Evolutionary conservation across 768 basidiomycete species (phyloP), one percentile per base, ranked within the genome.

Genomic region (Tulasnella sp.): DNA sequence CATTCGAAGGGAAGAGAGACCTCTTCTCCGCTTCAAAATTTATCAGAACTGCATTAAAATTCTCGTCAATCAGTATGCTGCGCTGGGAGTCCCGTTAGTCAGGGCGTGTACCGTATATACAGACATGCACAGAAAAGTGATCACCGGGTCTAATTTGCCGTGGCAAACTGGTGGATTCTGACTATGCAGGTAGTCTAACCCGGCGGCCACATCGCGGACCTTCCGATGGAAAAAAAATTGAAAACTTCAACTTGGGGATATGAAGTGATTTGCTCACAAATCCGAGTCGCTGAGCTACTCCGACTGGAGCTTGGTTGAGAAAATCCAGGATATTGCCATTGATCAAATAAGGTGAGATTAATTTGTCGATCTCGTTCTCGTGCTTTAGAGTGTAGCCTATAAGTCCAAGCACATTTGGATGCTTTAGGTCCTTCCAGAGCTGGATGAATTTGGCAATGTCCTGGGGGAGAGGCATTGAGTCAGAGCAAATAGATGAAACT

Each of bases 111-210:
- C 5, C 31, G 14, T 64, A 3, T 34, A 64, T 14, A 8, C 42
- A 42, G 42, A 17, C 8, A 17, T 42, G 17, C 9, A 7, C 36
- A n/a, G 22, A 37, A 31, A 4, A 3, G 22, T 19, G n/a, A 37
- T 73, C 40, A 73, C 72, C 72, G 72, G 36, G 11, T n/a, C 52
- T 25, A 73, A 37, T 36, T 73, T 42, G 39, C 45, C 45, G 42
- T 73, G 72, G 22, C 3, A 6, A 11, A 73, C 39, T 6, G 72
- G 72, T 8, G 72, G 45, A 14, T 31, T n/a, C 0, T 25, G 45
- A 52, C 14, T 49, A 45, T 73, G 72, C 7, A 73, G 49, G 19
- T 73, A 58, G n/a, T 36, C 72, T 1, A 73, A 17, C 3, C 72
- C 72, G 3, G 37, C 29, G 3, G 36, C n/a, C 3, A 42, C 39